These are phyloP conservation scores for Alternaria panax DNA, from an alignment of 2,329 filamentous ascomycete species.

Conservation along the genomic window DNA sequence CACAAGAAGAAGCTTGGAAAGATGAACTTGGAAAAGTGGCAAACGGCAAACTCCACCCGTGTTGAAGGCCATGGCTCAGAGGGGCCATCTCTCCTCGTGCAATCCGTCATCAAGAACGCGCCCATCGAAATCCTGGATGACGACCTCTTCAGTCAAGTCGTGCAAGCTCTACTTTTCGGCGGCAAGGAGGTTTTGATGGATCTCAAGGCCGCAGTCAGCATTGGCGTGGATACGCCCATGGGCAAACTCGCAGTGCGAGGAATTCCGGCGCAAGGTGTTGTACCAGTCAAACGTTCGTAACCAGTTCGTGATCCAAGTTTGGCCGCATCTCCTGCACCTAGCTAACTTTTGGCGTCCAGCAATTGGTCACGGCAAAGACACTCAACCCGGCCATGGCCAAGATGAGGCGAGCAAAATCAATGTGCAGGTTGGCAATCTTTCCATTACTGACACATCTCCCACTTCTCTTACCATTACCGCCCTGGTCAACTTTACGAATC, in stretches of 20 bases:
- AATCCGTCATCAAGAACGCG: constrained; percentile 77
- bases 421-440: constrained; percentile 74
- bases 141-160: constrained; percentile 78
- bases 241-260: constrained; percentile 81
- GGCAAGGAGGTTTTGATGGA: constrained; percentile 72
- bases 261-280: constrained; percentile 81
- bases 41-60: constrained; percentile 80
- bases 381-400: constrained; percentile 37
- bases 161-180: constrained; percentile 82
- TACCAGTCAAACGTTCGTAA: constrained; percentile 93
- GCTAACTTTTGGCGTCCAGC: constrained; percentile 48
- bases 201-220: constrained; percentile 82
- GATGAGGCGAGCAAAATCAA: constrained; percentile 61
- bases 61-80: constrained; percentile 65
- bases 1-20: constrained; percentile 78
- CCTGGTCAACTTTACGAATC: constrained; percentile 84
- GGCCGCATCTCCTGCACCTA: constrained; percentile 18
- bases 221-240: constrained; percentile 80
- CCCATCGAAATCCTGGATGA: constrained; percentile 84
- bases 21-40: constrained; percentile 82
- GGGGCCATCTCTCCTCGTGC: constrained; percentile 72
- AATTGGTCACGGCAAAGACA: constrained; percentile 56
- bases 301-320: constrained; percentile 55
- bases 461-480: constrained; percentile 76
- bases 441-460: constrained; percentile 74